Base-by-base conservation (phyloP, 139 green algal species). In the Yamagishiella unicocca region DNA sequence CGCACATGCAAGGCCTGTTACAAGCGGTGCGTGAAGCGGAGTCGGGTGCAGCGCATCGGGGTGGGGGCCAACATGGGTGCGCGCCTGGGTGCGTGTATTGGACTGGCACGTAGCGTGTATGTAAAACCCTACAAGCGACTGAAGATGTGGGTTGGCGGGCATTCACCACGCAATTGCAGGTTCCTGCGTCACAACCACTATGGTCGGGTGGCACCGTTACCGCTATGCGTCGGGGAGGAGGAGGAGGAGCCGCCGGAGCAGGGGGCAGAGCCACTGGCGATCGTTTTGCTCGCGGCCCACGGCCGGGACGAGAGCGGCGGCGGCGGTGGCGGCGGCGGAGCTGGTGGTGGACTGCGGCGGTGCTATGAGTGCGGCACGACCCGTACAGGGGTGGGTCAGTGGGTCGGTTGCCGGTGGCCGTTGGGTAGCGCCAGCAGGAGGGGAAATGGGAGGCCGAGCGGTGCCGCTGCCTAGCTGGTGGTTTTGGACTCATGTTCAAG, bases 351-450 rank as follows among this genome's bases (percentile, higher is more conserved):
- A 25, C 31, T 46, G 33, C 61, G 79, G 33, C 80, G 80, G 43
- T 86, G 80, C 80, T 86, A 68, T 25, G 80, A 86, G 64, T 86
- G 80, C 43, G 80, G 80, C 6, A 86, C 80, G 25, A 86, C 43
- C 0, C 80, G 80, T 4, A 86, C 64, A 5, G 80, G 80, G 42
- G 80, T 86, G 61, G 43, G 77, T 58, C 29, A 0, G n/a, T 3
- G 38, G 38, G 19, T 10, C 58, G 58, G 14, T 25, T 58, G n/a
- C n/a, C n/a, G n/a, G n/a, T n/a, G n/a, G n/a, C n/a, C n/a, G n/a
- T n/a, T n/a, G n/a, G n/a, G n/a, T n/a, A n/a, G n/a, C n/a, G n/a
- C n/a, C n/a, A n/a, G n/a, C n/a, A n/a, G n/a, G n/a, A n/a, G n/a
- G n/a, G n/a, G n/a, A n/a, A n/a, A n/a, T n/a, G n/a, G n/a, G n/a